Conservation (phyloP, 2,329 filamentous ascomycete genomes). For the Grosmannia huntii region DNA sequence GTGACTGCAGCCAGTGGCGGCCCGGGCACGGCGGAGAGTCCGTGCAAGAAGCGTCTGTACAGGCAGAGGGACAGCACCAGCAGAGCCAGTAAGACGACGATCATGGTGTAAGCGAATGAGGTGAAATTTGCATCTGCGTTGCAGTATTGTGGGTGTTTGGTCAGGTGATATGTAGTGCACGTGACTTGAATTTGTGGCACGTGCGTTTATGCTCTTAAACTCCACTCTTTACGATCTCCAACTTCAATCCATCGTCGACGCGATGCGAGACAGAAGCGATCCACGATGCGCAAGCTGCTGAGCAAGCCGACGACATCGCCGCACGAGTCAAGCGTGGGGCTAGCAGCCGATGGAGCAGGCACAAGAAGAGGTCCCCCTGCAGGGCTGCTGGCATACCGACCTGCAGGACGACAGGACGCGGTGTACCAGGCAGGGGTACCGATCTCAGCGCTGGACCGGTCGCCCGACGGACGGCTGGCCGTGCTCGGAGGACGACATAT, state of each 20-base stretch:
- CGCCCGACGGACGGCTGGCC: constrained; percentile 41
- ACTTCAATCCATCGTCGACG: neutral
- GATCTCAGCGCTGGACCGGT: constrained; percentile 44
- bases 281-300: constrained; percentile 43
- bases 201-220: no score
- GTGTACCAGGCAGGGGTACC: constrained; percentile 38
- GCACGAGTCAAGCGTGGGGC: constrained; percentile 27
- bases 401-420: constrained; percentile 42
- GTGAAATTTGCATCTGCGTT: neutral
- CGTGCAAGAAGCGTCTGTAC: constrained; percentile 29
- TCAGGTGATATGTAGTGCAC: no score
- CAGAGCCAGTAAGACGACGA: neutral
- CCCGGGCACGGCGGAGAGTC: constrained; percentile 31
- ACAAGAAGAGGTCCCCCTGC: constrained; percentile 23
- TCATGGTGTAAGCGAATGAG: neutral
- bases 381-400: constrained; percentile 32
- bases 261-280: neutral
- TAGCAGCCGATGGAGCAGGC: constrained; percentile 19
- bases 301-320: constrained; percentile 38
- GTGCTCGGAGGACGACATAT: constrained; percentile 47
- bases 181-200: no score
- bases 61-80: neutral
- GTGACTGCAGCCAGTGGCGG: constrained; percentile 33
- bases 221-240: no score
- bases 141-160: no score